Evolutionary conservation across 306 rosid genomes (phyloP).

Genomic region (Quercus cerris): DNA sequence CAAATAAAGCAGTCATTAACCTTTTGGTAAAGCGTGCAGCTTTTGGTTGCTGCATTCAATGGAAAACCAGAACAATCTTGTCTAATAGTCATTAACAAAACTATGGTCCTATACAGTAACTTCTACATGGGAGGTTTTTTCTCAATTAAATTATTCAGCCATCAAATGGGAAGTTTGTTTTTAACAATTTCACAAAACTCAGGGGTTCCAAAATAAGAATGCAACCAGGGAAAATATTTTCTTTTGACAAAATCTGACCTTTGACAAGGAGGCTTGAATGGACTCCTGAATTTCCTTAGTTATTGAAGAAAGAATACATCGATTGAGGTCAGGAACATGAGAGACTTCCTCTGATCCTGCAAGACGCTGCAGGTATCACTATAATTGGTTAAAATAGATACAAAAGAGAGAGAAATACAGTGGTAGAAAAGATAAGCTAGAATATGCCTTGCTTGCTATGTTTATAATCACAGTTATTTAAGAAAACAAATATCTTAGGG

Average conservation of each 20-base stretch:
- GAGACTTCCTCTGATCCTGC: constrained; percentile 79
- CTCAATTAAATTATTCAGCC: not conserved
- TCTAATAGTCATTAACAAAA: not conserved
- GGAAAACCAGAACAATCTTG: not conserved
- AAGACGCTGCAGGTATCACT: constrained; percentile 53
- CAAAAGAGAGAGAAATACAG: constrained; percentile 5
- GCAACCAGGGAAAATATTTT: not conserved
- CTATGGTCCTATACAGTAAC: not conserved
- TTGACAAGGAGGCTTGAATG: constrained; percentile 49
- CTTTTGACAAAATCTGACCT: constrained; percentile 34
- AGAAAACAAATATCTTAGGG: not conserved
- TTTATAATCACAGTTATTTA: not conserved
- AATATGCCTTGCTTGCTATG: constrained; percentile 3
- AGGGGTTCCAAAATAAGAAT: not conserved
- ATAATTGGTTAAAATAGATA: constrained; percentile 13
- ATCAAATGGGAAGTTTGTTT: not conserved
- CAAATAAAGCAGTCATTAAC: no score
- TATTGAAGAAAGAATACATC: constrained; percentile 32
- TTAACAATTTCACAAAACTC: not conserved
- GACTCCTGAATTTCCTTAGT: constrained; percentile 53
- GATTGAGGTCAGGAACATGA: constrained; percentile 39
- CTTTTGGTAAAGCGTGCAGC: no score
- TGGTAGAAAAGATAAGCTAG: constrained; percentile 19
- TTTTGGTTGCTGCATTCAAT: not conserved
- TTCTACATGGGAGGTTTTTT: not conserved